Evolutionary conservation across 2,329 filamentous ascomycete species (phyloP), one percentile per base, ranked within the genome.

Genomic region (Xylariales sp.): DNA sequence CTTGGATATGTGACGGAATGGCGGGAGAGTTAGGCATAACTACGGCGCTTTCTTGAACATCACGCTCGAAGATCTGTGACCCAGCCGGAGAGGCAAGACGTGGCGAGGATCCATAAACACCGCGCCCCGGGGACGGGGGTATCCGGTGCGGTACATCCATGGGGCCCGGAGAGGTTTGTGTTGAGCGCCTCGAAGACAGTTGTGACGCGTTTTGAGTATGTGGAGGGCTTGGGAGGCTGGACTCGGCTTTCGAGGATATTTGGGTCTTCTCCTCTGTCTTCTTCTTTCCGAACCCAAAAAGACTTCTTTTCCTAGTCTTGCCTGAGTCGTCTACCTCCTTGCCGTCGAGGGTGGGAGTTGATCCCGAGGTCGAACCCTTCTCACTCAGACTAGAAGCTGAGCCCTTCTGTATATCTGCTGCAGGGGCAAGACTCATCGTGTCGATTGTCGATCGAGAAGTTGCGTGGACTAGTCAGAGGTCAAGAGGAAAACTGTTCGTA

Each of bases 1-100:
- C 95, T 54, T 90, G 82, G 54, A 97, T 95, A 58, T 97, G 91
- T 6, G 86, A 82, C 3, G 91, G 91, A 47, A 96, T 93, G n/a
- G 88, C 86, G 1, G 87, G 83, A 3, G 87, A 91, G 46, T 76
- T 81, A 46, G 88, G 84, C 29, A 76, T 69, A n/a, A 80, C 65
- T 12, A 80, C 65, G 21, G 77, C 70, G 55, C 79, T 79, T 56
- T 96, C 90, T 63, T 96, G 91, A 18, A 97, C 91, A 61, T 90
- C 88, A 56, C 91, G 86, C 69, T 97, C 91, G 59, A 97, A 97
- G 55, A 97, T 96, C 53, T 84, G 80, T 4, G 80, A 84, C 20
- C 76, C 74, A 9, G 88, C 86, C 11, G 90, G 88, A 15, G 88
- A 95, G 40, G 84, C 78, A 32, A 90, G 65, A 36, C 85, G 76